Base-by-base conservation (phyloP, 2,329 filamentous ascomycete genomes). In the Beauveria sp. region DNA sequence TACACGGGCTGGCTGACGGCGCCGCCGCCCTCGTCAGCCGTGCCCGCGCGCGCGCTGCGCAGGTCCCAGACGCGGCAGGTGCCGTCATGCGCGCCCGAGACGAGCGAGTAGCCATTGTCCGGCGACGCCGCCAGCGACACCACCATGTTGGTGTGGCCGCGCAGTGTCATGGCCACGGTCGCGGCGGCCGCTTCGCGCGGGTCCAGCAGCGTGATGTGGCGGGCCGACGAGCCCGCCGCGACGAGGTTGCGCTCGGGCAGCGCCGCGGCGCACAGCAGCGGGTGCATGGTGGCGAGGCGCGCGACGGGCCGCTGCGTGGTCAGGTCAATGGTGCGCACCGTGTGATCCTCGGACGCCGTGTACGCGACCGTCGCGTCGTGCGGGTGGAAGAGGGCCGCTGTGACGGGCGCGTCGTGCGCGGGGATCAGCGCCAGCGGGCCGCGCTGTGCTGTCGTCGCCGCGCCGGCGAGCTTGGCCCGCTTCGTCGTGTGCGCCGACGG, bases 31-130 rank as follows among this genome's bases (percentile, higher is more conserved):
- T 87, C 83, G 71, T 87, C 76, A n/a, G 10, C 28, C 18, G 80
- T 80, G 9, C 79, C 83, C 20, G 77, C 81, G 72, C 86, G 80
- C 59, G 84, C 85, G 69, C 85, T 88, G 60, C 95, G 83, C 66
- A 98, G 82, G 79, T 99, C 95, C 95, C 95, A 99, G 54, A 99
- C 87, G 57, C 92, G 85, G 70, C 91, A 95, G 1, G 91, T 96
- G 40, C 93, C 92, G 74, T 99, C 95, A 74, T 96, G 90, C 51
- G 89, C 90, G n/a, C 86, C 93, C 38, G 89, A 95, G 0, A 93
- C 90, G 9, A 99, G 81, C n/a, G 89, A 86, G 76, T 93, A 91
- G 65, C 88, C 85, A 70, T 88, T 93, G 46, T 85, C 82, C 7
- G 83, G 86, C 45, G 77, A 79, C 10, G 78, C 71, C 1, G 73